phyloP scores from a whole-genome alignment of 2,329 filamentous ascomycete genomes.

The Colletotrichum sublineola region DNA sequence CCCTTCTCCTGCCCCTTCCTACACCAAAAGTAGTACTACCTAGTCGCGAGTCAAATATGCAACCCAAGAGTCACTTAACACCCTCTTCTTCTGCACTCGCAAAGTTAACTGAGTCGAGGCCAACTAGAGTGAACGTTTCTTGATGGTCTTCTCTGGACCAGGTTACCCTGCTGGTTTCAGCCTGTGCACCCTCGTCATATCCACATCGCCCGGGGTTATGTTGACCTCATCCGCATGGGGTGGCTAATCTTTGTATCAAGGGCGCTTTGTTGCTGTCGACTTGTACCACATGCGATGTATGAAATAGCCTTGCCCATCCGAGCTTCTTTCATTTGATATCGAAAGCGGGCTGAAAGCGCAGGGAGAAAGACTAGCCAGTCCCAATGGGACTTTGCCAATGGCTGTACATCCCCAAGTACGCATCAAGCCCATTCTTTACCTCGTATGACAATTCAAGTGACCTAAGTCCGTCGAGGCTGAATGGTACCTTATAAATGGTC shows the following conservation, averaged over 20 bases:
- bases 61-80: background rate
- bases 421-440: background rate
- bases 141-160: background rate
- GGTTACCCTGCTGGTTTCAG: slow-evolving; percentile 15
- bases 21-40: slow-evolving; percentile 4
- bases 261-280: background rate
- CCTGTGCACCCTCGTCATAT: slow-evolving; percentile 1
- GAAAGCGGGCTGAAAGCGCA: background rate
- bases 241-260: background rate
- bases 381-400: background rate
- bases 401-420: background rate
- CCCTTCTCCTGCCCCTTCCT: slow-evolving; percentile 37
- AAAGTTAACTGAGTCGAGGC: background rate
- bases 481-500: background rate
- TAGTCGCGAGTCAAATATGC: slow-evolving; percentile 7
- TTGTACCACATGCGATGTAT: background rate
- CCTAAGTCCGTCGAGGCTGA: background rate
- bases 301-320: too few relatives aligned
- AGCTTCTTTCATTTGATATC: background rate
- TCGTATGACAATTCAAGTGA: background rate
- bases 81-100: background rate
- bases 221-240: background rate
- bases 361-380: background rate
- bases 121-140: background rate
- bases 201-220: background rate